These are phyloP conservation scores for Dictyostelium intermedium DNA, from an alignment of 78 protist species.

Conservation along the genomic window DNA sequence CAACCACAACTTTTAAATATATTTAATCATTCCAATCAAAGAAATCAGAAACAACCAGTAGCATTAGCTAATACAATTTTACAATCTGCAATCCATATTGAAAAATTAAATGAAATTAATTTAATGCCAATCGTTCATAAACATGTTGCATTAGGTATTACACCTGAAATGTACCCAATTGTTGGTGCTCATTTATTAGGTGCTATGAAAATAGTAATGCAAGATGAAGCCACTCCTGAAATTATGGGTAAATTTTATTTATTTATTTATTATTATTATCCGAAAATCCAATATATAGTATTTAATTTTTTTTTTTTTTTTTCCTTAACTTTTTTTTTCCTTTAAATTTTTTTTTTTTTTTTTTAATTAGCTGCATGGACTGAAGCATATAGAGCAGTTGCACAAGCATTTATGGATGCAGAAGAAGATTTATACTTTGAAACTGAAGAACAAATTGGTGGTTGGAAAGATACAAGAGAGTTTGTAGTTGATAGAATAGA, in stretches of 20 bases:
- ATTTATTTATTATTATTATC: background rate
- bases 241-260: background rate
- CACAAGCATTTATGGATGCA: constrained; percentile 5
- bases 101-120: background rate
- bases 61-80: background rate
- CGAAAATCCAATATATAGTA: too few species aligned
- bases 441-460: constrained; percentile 11
- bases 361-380: constrained; percentile 14
- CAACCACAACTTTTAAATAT: constrained; percentile 45
- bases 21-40: constrained; percentile 25
- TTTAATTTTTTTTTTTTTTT: too few species aligned
- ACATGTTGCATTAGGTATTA: constrained; percentile 1
- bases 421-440: constrained; percentile 26
- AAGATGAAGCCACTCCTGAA: constrained; percentile 23
- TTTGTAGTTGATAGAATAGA: constrained; percentile 3
- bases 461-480: constrained; percentile 19
- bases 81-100: constrained; percentile 10
- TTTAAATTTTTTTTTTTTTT: too few species aligned
- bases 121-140: constrained; percentile 35
- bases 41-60: background rate
- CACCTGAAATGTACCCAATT: constrained; percentile 17
- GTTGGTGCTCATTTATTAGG: constrained; percentile 16
- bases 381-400: constrained; percentile 1
- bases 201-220: background rate
- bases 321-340: too few species aligned